Conservation (phyloP, 495 filamentous ascomycete genomes). For the Viridothelium virens region DNA sequence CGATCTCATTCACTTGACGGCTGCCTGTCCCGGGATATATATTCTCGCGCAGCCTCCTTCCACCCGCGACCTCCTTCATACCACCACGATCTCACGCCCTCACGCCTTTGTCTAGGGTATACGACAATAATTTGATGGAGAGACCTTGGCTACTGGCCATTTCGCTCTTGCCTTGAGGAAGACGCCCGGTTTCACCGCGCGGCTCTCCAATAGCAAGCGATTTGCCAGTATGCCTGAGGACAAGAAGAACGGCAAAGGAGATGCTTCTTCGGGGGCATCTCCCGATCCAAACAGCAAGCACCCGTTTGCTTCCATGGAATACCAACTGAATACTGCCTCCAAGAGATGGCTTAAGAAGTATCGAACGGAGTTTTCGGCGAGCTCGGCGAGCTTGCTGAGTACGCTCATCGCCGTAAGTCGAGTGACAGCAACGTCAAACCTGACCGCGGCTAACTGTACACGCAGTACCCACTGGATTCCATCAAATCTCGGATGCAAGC, state of each 20-base stretch:
- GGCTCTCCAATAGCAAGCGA: conserved; percentile 37
- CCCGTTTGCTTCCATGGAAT: conserved; percentile 13
- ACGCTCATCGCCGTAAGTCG: conserved; percentile 57
- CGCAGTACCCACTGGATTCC: conserved; percentile 69
- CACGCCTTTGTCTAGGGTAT: background rate
- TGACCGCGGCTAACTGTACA: background rate
- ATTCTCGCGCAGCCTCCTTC: background rate
- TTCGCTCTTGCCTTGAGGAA: conserved; percentile 55
- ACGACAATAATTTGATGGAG: conserved; percentile 49
- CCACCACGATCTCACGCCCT: background rate
- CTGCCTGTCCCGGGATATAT: background rate
- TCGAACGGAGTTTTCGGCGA: conserved; percentile 71
- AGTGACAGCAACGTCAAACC: background rate
- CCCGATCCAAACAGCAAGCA: conserved; percentile 21
- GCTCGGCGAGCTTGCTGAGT: conserved; percentile 62
- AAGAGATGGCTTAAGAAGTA: conserved; percentile 63
- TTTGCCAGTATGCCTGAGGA: conserved; percentile 44
- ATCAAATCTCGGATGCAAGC: conserved; percentile 80
- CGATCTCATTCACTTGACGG: background rate
- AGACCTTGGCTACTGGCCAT: conserved; percentile 48
- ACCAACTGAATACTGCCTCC: conserved; percentile 14
- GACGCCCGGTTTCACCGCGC: conserved; percentile 31
- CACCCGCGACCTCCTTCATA: background rate
- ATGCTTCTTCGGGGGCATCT: conserved; percentile 39
- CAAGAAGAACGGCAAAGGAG: background rate